These are phyloP conservation scores for Candida sanyaensis DNA, from an alignment of 1,139 yeast species.

Conservation along the genomic window DNA sequence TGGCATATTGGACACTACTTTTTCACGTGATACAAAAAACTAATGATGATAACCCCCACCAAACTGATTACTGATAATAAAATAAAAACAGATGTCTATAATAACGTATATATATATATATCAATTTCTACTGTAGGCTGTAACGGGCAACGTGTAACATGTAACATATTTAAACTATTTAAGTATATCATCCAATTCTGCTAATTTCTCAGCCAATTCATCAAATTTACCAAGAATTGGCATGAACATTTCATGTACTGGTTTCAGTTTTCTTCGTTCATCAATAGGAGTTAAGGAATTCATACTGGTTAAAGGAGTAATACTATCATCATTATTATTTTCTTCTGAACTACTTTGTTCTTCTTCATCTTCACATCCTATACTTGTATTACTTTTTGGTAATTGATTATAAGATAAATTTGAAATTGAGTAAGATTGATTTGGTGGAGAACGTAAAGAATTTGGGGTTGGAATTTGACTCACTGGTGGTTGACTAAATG, in stretches of 20 bases:
- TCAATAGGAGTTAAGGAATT: slow-evolving; percentile 28
- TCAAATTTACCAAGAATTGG: slow-evolving; percentile 49
- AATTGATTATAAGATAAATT: slow-evolving; percentile 3
- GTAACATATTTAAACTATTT: background rate
- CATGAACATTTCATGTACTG: slow-evolving; percentile 48
- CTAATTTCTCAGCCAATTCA: slow-evolving; percentile 46
- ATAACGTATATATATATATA: too few relatives aligned
- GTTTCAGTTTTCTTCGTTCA: slow-evolving; percentile 32
- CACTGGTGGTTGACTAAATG: slow-evolving; percentile 6
- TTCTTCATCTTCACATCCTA: slow-evolving; percentile 11
- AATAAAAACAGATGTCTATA: too few relatives aligned
- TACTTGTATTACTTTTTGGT: slow-evolving; percentile 7
- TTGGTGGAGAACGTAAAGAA: slow-evolving; percentile 1
- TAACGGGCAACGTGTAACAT: too few relatives aligned
- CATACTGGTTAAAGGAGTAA: slow-evolving; percentile 44
- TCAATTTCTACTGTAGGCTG: too few relatives aligned
- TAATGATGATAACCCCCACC: too few relatives aligned
- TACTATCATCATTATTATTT: slow-evolving; percentile 14
- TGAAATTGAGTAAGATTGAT: slow-evolving; percentile 1
- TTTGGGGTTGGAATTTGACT: slow-evolving; percentile 5
- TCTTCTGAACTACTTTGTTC: slow-evolving; percentile 7
- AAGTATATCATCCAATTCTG: slow-evolving; percentile 37
- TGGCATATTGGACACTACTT: too few relatives aligned
- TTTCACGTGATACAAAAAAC: too few relatives aligned
- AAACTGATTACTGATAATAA: too few relatives aligned